A percentile compares a stretch with the other conserved stretches of the same genome.
Conservation (phyloP, 179 eudicot genomes). For the Beta macrorhiza region DNA sequence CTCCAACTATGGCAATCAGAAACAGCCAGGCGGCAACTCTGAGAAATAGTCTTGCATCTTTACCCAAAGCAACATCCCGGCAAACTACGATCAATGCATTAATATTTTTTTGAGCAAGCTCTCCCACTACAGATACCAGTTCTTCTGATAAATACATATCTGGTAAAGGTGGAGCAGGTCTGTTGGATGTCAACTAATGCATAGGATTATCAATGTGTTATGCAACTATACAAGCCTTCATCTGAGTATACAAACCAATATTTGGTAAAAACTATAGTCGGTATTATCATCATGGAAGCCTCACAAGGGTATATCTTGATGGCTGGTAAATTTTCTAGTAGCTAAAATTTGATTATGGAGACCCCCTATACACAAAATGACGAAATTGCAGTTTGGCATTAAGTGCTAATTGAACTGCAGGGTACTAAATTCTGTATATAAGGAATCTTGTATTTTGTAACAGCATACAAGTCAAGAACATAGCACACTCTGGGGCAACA, state of each 20-base stretch:
- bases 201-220: conserved; percentile 18
- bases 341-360: not conserved
- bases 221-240: not conserved
- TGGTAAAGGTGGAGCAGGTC: conserved; percentile 85
- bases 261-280: not conserved
- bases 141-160: conserved; percentile 64
- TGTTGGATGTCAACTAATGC: conserved; percentile 37
- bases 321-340: not conserved
- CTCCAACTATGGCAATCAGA: conserved; percentile 51
- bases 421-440: not conserved
- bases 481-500: no score
- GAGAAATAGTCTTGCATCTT: conserved; percentile 58
- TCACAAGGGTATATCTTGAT: not conserved
- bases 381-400: no score
- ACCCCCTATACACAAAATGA: no score
- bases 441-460: not conserved
- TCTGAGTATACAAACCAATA: not conserved
- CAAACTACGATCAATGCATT: conserved; percentile 46
- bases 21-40: conserved; percentile 49
- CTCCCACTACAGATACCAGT: conserved; percentile 39
- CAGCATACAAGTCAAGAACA: not conserved
- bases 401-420: not conserved
- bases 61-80: conserved; percentile 68
- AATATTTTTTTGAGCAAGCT: conserved; percentile 37
- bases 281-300: not conserved